Evolutionary conservation across 805 yeast genomes (phyloP).

Genomic region (Candida hungchunana): DNA sequence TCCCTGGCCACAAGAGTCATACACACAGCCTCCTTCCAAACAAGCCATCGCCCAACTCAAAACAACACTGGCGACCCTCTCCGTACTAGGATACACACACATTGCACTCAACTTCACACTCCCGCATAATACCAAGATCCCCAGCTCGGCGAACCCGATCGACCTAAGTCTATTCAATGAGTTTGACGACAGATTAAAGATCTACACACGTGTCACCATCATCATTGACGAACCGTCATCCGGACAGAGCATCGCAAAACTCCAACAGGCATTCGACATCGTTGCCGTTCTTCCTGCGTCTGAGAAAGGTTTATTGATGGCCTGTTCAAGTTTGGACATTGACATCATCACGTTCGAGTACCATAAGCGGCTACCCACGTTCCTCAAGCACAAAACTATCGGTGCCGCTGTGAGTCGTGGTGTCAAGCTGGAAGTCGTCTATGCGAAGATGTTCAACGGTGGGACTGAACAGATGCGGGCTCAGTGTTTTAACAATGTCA

Average conservation of each 20-base stretch:
- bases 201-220: slow-evolving; percentile 72
- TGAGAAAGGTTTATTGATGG: slow-evolving; percentile 73
- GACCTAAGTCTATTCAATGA: slow-evolving; percentile 27
- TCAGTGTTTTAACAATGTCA: slow-evolving; percentile 64
- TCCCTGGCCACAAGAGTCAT: slow-evolving; percentile 62
- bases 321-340: slow-evolving; percentile 71
- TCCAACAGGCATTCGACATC: slow-evolving; percentile 59
- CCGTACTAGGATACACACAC: slow-evolving; percentile 66
- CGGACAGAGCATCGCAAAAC: slow-evolving; percentile 49
- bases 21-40: too few relatives aligned
- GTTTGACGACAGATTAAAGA: slow-evolving; percentile 33
- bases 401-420: slow-evolving; percentile 85
- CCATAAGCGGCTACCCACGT: slow-evolving; percentile 62
- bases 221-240: slow-evolving; percentile 74
- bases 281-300: slow-evolving; percentile 76
- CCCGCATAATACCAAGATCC: slow-evolving; percentile 12
- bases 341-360: slow-evolving; percentile 77
- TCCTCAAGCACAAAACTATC: slow-evolving; percentile 76
- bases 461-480: slow-evolving; percentile 37
- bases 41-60: slow-evolving; percentile 40
- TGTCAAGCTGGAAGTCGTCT: slow-evolving; percentile 73
- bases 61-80: slow-evolving; percentile 47
- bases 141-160: slow-evolving; percentile 36
- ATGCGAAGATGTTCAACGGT: slow-evolving; percentile 48
- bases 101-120: slow-evolving; percentile 69